A percentile compares a stretch with the other conserved stretches of the same genome.
Conservation (phyloP, 2,329 filamentous ascomycete genomes). For the Fusarium graminum region DNA sequence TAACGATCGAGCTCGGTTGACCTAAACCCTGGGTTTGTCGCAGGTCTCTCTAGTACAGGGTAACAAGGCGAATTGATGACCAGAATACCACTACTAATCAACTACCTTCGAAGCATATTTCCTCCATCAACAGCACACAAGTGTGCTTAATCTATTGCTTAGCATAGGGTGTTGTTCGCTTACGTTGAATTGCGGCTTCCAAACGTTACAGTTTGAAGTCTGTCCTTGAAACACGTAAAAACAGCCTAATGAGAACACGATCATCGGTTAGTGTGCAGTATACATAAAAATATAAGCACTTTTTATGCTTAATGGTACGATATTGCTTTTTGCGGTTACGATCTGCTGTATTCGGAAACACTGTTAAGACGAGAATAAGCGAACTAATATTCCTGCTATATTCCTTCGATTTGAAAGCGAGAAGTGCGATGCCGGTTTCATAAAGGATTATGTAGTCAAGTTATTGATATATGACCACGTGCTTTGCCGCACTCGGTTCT, state of each 20-base stretch:
- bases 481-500: background rate
- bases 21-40: slow-evolving; percentile 13
- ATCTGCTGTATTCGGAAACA: background rate
- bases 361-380: background rate
- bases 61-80: slow-evolving; percentile 5
- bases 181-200: background rate
- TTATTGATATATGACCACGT: background rate
- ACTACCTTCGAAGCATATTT: background rate
- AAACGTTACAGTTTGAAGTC: slow-evolving; percentile 3
- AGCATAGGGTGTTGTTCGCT: background rate
- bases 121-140: too few relatives aligned
- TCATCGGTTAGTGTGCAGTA: background rate
- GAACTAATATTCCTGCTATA: background rate
- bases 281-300: background rate
- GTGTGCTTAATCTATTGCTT: background rate
- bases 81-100: background rate
- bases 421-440: background rate
- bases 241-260: background rate
- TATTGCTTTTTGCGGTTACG: background rate
- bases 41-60: slow-evolving; percentile 15
- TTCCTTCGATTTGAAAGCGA: background rate
- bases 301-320: background rate
- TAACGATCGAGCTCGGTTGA: slow-evolving; percentile 1
- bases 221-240: background rate
- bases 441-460: background rate